These are phyloP conservation scores for Phytopythium kandeliae DNA, from an alignment of 352 stramenopile species.

Conservation along the genomic window DNA sequence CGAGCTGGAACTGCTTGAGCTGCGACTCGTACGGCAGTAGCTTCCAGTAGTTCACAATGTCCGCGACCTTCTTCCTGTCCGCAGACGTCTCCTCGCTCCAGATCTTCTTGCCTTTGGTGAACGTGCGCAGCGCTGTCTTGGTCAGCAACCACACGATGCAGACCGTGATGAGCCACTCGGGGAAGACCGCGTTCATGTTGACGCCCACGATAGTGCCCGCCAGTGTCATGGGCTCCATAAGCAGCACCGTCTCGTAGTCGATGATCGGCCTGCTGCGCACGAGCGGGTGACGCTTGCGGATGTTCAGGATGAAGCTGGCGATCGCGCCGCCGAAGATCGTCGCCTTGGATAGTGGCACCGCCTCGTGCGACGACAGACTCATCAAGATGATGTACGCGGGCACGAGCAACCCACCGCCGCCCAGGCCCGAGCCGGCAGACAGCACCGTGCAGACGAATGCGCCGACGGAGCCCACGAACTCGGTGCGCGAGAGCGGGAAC, in stretches of 20 bases:
- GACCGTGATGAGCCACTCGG: conserved; percentile 79
- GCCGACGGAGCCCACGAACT: conserved; percentile 57
- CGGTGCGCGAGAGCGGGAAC: conserved; percentile 48
- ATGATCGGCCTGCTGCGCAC: conserved; percentile 59
- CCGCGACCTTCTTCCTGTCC: conserved; percentile 35
- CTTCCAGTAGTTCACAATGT: conserved; percentile 65
- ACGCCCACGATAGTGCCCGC: conserved; percentile 83
- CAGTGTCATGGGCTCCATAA: conserved; percentile 86
- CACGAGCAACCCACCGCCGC: conserved; percentile 95
- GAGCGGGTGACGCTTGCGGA: conserved; percentile 89
- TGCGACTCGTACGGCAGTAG: conserved; percentile 59
- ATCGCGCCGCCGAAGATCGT: conserved; percentile 96
- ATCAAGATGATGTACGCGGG: conserved; percentile 97
- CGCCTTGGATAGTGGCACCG: conserved; percentile 96
- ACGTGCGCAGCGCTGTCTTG: conserved; percentile 61
- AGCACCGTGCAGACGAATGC: conserved; percentile 84
- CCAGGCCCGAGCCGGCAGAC: conserved; percentile 88
- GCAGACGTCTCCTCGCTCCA: conserved; percentile 54
- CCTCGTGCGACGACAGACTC: conserved; percentile 90
- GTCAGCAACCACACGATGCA: conserved; percentile 74
- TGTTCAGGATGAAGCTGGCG: conserved; percentile 94
- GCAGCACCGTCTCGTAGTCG: conserved; percentile 79
- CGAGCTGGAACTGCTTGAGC: conserved; percentile 62
- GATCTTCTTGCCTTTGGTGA: conserved; percentile 60
- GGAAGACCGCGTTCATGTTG: conserved; percentile 80